Percentiles rank a stretch among this genome's conserved stretches.
phyloP scores from a whole-genome alignment of 345 rosid species.

The Eucalyptus cloeziana region DNA sequence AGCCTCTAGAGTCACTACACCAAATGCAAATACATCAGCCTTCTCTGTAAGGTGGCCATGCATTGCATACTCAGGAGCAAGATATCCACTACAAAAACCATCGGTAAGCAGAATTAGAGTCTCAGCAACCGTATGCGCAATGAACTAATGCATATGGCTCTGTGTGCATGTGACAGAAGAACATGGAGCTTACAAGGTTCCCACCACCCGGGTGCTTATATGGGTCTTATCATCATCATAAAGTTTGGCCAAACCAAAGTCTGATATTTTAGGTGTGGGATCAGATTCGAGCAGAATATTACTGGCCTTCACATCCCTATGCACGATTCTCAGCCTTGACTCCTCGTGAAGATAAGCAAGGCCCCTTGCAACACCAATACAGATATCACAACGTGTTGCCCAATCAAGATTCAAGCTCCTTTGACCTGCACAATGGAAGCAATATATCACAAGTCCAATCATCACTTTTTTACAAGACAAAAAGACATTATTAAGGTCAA shows the following conservation, averaged over 20 bases:
- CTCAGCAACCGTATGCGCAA: not conserved
- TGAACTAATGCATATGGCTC: too few species aligned
- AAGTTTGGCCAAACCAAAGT: not conserved
- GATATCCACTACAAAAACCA: constrained; percentile 26
- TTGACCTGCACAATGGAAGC: constrained; percentile 11
- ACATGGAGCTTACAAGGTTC: not conserved
- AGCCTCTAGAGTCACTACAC: constrained; percentile 47
- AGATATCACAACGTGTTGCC: constrained; percentile 25
- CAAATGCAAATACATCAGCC: constrained; percentile 58
- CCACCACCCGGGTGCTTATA: not conserved
- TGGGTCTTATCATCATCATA: not conserved
- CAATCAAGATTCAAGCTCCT: constrained; percentile 20
- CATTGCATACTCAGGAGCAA: constrained; percentile 77
- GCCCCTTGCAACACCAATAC: constrained; percentile 47
- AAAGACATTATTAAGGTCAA: not conserved
- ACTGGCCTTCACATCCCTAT: constrained; percentile 37
- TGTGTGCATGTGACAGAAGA: not conserved
- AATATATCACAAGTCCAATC: not conserved
- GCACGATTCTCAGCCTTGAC: constrained; percentile 39
- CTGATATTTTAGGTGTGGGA: not conserved
- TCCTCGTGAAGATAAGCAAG: constrained; percentile 51
- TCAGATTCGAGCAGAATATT: not conserved
- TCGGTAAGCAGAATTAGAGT: not conserved
- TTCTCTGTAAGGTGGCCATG: constrained; percentile 67
- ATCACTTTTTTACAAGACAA: not conserved